phyloP scores from a whole-genome alignment of 345 rosid species.

The Kandelia obovata region DNA sequence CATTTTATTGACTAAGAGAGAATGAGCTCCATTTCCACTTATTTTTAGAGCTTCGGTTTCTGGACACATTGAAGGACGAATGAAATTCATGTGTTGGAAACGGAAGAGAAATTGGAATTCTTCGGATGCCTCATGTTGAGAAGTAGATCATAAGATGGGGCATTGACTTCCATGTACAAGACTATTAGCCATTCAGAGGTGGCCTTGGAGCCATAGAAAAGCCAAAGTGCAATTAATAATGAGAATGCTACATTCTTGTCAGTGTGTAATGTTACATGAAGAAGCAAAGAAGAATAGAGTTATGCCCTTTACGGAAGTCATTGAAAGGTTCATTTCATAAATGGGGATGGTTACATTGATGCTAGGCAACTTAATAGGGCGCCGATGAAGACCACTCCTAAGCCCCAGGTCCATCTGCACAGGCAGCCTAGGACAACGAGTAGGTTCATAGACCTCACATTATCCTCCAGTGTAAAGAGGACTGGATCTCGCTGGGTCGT shows the following conservation, averaged over 20 bases:
- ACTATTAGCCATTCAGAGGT: no score
- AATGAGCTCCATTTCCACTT: no score
- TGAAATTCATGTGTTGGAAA: no score
- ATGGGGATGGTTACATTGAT: background rate
- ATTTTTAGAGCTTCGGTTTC: no score
- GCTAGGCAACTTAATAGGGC: background rate
- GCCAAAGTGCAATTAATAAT: background rate
- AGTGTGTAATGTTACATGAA: background rate
- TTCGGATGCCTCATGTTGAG: no score
- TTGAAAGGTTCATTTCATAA: background rate
- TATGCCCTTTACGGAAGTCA: background rate
- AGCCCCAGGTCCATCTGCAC: background rate
- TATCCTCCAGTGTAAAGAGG: background rate
- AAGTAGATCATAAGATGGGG: no score
- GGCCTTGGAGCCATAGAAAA: no score
- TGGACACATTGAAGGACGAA: no score
- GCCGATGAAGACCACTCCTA: background rate
- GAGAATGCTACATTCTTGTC: background rate
- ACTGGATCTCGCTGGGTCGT: background rate
- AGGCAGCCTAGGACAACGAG: background rate
- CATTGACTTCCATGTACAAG: no score
- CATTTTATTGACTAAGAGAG: no score
- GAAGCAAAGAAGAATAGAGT: background rate
- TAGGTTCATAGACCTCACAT: background rate
- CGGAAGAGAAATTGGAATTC: no score